Base-by-base conservation (phyloP, 495 filamentous ascomycete species). In the Hyphodiscus hymeniophilus region DNA sequence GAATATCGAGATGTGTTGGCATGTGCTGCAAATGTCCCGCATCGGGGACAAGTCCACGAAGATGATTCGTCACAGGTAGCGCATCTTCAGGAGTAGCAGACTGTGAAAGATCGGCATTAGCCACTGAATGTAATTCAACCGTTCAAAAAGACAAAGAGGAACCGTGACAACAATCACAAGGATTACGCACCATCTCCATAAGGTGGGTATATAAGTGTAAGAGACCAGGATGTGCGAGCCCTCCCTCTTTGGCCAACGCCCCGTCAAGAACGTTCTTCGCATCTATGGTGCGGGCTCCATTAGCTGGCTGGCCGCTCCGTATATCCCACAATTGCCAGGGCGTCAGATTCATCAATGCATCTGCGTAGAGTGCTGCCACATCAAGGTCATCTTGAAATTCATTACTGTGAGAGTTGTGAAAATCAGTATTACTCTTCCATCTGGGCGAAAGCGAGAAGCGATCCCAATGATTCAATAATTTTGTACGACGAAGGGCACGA, bases 131-230 rank as follows among this genome's bases (percentile, higher is more conserved):
- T n/a, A n/a, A n/a, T n/a, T n/a, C n/a, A n/a, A n/a, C n/a, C n/a
- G n/a, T n/a, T n/a, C n/a, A n/a, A n/a, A n/a, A n/a, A n/a, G n/a
- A n/a, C n/a, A n/a, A n/a, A n/a, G n/a, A n/a, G n/a, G n/a, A n/a
- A n/a, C n/a, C n/a, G n/a, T n/a, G n/a, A n/a, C n/a, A n/a, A n/a
- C n/a, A n/a, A n/a, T n/a, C n/a, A n/a, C n/a, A n/a, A n/a, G n/a
- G n/a, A n/a, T n/a, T n/a, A n/a, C n/a, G n/a, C n/a, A n/a, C n/a
- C 81, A 85, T 85, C 56, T 87, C 82, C 76, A 84, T 82, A 12
- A 84, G 66, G 55, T 87, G 83, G 45, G 85, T 84, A 50, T 85
- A 85, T 2, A 84, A 60, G 56, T 87, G 82, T 18, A 87, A 57
- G 2, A 87, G 60, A 2, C 81, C 82, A 0, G 82, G 80, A 48